Percentiles rank a stretch among this genome's conserved stretches.
Conservation (phyloP, 1,284 basidiomycete genomes). For the Retiboletus flavoniger region DNA sequence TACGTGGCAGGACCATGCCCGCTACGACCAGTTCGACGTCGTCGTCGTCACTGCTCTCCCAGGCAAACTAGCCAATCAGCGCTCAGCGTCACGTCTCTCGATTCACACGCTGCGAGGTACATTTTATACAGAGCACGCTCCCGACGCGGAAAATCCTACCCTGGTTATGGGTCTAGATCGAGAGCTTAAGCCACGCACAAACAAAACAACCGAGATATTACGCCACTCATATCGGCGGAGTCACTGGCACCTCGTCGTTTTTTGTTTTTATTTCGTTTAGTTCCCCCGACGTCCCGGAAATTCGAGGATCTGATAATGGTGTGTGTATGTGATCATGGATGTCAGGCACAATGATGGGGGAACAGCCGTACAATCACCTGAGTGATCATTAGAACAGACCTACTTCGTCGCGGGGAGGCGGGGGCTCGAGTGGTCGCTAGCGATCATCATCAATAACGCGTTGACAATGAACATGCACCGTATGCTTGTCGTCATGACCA, state of each 20-base stretch:
- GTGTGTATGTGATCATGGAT: constrained; percentile 1
- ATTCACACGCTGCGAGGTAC: background rate
- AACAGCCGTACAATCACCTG: background rate
- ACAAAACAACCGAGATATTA: background rate
- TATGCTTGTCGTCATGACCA: constrained; percentile 6
- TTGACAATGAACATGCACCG: background rate
- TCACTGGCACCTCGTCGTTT: background rate
- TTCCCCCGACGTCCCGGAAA: constrained; percentile 6
- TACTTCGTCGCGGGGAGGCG: constrained; percentile 5
- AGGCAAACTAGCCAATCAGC: no score
- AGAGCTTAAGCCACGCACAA: background rate
- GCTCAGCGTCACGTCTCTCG: no score
- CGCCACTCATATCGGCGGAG: background rate
- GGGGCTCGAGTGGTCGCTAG: constrained; percentile 12
- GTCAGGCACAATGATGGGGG: constrained; percentile 23
- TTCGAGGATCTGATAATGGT: constrained; percentile 6
- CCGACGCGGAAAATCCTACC: no score
- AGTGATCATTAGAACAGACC: no score
- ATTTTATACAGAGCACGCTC: no score
- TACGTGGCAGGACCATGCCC: no score
- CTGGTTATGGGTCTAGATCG: background rate
- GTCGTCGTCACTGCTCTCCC: no score
- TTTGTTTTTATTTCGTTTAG: background rate
- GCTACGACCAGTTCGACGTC: no score
- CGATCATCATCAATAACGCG: background rate